Conservation (phyloP, 257 asterid genomes). For the Forsythia suspensa region DNA sequence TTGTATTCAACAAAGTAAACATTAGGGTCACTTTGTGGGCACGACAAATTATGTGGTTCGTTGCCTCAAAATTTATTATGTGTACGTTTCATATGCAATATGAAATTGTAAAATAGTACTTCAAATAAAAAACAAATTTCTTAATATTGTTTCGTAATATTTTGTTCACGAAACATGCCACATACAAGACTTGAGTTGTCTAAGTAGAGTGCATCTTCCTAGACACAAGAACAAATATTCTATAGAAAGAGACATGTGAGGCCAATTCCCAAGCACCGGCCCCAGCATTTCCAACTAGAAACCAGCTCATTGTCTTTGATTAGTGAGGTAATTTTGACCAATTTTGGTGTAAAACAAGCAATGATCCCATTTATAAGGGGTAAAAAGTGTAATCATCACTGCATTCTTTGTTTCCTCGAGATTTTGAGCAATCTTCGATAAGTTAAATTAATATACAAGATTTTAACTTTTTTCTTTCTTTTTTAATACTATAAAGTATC, state of each 20-base stretch:
- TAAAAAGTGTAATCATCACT: conserved; percentile 21
- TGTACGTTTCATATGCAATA: background rate
- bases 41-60: conserved; percentile 21
- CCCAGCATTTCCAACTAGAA: conserved; percentile 16
- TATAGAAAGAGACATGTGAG: conserved; percentile 34
- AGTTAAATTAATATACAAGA: background rate
- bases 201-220: background rate
- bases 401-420: background rate
- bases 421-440: background rate
- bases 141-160: too few relatives aligned
- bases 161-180: too few relatives aligned
- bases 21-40: conserved; percentile 40
- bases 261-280: conserved; percentile 37
- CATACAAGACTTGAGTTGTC: background rate
- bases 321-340: conserved; percentile 34
- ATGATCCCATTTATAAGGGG: conserved; percentile 15
- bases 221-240: conserved; percentile 31
- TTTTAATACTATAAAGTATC: too few relatives aligned
- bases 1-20: conserved; percentile 3
- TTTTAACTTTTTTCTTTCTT: too few relatives aligned
- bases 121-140: too few relatives aligned
- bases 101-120: too few relatives aligned
- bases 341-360: conserved; percentile 13
- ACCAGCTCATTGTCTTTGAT: conserved; percentile 37
- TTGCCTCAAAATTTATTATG: conserved; percentile 7